Evolutionary conservation across 345 rosid genomes (phyloP), one percentile per base, ranked within the genome.

Genomic region (Salix dunnii): DNA sequence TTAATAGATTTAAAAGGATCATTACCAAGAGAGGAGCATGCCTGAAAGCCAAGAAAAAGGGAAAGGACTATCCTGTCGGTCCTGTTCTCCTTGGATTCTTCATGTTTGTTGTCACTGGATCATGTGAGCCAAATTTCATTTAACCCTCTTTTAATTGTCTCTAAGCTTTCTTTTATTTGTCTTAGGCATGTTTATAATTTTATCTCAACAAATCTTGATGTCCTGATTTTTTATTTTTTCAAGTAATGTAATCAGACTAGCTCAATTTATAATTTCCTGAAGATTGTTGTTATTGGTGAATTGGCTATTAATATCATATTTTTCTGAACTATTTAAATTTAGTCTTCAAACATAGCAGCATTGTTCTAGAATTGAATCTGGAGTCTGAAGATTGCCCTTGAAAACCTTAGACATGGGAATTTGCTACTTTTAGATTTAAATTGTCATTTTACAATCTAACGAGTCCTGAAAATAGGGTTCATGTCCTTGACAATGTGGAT

Each of bases 81-180:
- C 99, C 98, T 2, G 31, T 92, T 68, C 82, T 96, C 14, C 94
- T 93, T 35, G 98, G 98, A 5, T 96, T 96, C 91, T 96, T 96
- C 77, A 70, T 96, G 10, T 96, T 96, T 61, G 95, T 92, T 12
- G 97, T 92, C 87, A 90, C 91, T 67, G 98, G 98, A 12, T 96
- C 98, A 80, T 93, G 99, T 96, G n/a, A 84, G 91, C 40, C 74
- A 69, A 27, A 23, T 58, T 58, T 58, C 63, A n/a, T 58, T 58
- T 58, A 58, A 7, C 31, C 18, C 2, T 16, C 61, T 16, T 21
- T 43, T 74, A n/a, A 11, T 42, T 20, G 4, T 8, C 12, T 74
- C 42, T 61, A 58, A 58, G 28, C 1, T 14, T 63, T 36, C 43
- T 21, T 73, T 40, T 58, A 31, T 36, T 20, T 13, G 5, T 74